Conservation (phyloP, 2,329 filamentous ascomycete genomes). For the Pseudocercospora fijiensis region DNA sequence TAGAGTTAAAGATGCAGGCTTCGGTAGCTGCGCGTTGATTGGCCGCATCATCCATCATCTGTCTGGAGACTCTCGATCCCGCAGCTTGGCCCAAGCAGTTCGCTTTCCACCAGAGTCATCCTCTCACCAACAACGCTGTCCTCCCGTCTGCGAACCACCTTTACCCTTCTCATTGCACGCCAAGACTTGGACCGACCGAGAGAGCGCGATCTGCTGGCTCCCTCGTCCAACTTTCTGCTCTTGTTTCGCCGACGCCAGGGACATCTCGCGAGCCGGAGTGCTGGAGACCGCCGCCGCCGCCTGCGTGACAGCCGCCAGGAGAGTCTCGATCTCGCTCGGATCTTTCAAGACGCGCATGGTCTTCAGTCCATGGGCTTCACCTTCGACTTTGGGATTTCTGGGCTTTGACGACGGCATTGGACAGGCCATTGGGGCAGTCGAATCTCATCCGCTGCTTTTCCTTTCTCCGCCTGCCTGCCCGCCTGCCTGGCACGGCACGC, state of each 20-base stretch:
- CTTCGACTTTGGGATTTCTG: background rate
- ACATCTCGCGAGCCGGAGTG: slow-evolving; percentile 19
- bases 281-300: slow-evolving; percentile 10
- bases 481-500: too few relatives aligned
- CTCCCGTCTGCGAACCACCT: background rate
- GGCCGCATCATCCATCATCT: background rate
- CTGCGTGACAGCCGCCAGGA: slow-evolving; percentile 15
- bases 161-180: slow-evolving; percentile 11
- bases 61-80: background rate
- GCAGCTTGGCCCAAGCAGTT: background rate
- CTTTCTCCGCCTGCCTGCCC: slow-evolving; percentile 23
- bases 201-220: slow-evolving; percentile 7
- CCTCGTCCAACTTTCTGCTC: slow-evolving; percentile 9
- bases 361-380: background rate
- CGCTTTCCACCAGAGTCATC: slow-evolving; percentile 6
- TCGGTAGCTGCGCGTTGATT: background rate
- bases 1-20: slow-evolving; percentile 1
- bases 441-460: slow-evolving; percentile 14
- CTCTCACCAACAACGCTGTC: slow-evolving; percentile 12
- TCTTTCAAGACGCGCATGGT: background rate
- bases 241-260: slow-evolving; percentile 24
- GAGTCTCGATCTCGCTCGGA: slow-evolving; percentile 1
- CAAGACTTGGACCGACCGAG: slow-evolving; percentile 18
- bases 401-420: background rate
- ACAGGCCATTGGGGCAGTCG: background rate